Evolutionary conservation across 2,329 filamentous ascomycete species (phyloP), one percentile per base, ranked within the genome.

Genomic region (Leptographium lundbergii): DNA sequence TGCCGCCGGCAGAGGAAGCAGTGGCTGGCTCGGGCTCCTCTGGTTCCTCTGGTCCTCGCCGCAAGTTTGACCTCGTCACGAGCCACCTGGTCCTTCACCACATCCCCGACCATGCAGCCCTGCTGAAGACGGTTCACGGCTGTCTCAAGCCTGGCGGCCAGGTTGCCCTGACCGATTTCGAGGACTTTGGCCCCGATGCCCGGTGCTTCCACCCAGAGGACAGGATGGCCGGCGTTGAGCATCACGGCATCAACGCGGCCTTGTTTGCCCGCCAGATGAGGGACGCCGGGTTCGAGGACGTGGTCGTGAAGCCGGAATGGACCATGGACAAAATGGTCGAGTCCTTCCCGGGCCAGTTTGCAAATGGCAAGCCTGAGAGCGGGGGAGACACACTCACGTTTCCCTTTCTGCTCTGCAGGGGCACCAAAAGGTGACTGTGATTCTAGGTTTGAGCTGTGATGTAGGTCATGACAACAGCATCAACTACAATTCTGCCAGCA

Each of bases 31-130:
- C 32, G 7, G 32, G 32, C 10, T 34, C 32, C 32, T 6, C 32
- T 34, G 32, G 32, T 34, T 34, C 32, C 32, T 6, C 32, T 0
- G 67, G 69, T 0, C 63, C 62, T 0, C 66, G 71, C 24, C 64
- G 69, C 45, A 72, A 73, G 57, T 82, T 79, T 63, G 77, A 82
- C 64, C 70, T 83, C 0, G 70, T 79, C 54, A 71, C 77, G 1
- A 76, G 73, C 22, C 80, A 83, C 65, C 68, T 83, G 13, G 78
- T 80, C 3, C 70, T 82, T 17, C 80, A 82, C 65, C 81, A 84
- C 67, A 76, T 83, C 24, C 71, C 75, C 0, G 72, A 75, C 51
- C 66, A 81, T 7, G 61, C 65, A 1, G 60, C 66, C 0, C 69
- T 81, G 2, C 67, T 82, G 25, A 60, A 56, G 5, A 77, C 75